Base-by-base conservation (phyloP, 345 rosid species). In the Eucalyptus curtisii region DNA sequence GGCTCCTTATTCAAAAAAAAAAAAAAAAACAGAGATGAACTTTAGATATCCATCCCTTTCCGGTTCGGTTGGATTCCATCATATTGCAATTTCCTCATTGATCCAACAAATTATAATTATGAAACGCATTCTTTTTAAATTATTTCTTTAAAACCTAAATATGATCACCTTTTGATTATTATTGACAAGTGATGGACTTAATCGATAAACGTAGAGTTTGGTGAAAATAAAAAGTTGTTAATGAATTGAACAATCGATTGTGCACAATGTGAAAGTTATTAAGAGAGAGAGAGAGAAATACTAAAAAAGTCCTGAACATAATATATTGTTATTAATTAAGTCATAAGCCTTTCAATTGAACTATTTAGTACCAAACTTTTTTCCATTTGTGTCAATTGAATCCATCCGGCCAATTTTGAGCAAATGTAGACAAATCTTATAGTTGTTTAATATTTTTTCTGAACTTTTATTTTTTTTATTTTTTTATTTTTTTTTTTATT, bases 311-410 rank as follows among this genome's bases (percentile, higher is more conserved):
- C 57, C 0, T 52, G 1, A 1, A 52, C 0, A 20, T 52, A 52
- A 52, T 52, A 0, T 20, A 52, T 8, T 0, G 2, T 7, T 52
- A 52, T 52, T 2, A 55, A 55, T 55, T 24, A 0, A 24, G 0
- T 55, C 0, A 4, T 55, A 55, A 55, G 24, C 1, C 0, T 55
- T 25, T 55, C 1, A 0, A 55, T 55, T 10, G 0, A 0, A 55
- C 30, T 1, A 55, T 24, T 55, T 24, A 55, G 2, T 24, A 4
- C 6, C 5, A 55, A 55, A 55, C 1, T 2, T 0, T 24, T 22
- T 24, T 3, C 0, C 6, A 24, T 24, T 55, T 55, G 6, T 55
- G 30, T 13, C 2, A 55, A 55, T 24, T 6, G 1, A 55, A 22
- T 4, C 1, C 1, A 55, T 55, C 0, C 2, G 1, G 12, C 13